A percentile compares a stretch with the other conserved stretches of the same genome.
These are phyloP conservation scores for Penicillium paxilli DNA, from an alignment of 495 filamentous ascomycete species.

Conservation along the genomic window DNA sequence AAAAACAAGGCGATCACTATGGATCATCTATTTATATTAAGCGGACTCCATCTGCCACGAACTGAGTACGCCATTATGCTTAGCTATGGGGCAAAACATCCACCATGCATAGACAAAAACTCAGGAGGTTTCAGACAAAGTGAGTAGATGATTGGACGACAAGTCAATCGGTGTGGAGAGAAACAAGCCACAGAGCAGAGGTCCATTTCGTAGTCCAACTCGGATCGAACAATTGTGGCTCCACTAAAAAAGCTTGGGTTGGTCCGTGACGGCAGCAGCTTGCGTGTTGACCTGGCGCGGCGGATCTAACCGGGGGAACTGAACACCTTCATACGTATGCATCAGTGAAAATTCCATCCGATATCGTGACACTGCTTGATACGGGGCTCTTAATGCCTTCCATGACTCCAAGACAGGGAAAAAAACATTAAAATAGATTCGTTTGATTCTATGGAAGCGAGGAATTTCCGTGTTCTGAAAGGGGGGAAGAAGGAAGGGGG, in stretches of 20 bases:
- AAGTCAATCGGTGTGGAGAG: slow-evolving; percentile 2
- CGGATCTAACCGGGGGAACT: slow-evolving; percentile 13
- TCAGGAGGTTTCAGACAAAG: neutral
- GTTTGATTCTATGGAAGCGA: no score
- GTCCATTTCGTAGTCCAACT: neutral
- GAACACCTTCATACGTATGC: no score
- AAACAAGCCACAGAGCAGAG: neutral
- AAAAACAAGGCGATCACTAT: neutral
- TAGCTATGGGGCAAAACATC: slow-evolving; percentile 8
- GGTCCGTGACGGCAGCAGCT: slow-evolving; percentile 26
- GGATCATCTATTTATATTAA: slow-evolving; percentile 14
- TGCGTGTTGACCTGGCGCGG: slow-evolving; percentile 21
- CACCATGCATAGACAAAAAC: slow-evolving; percentile 4
- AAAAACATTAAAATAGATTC: neutral
- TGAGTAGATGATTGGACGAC: slow-evolving; percentile 10
- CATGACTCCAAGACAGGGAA: neutral
- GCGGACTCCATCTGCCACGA: slow-evolving; percentile 5
- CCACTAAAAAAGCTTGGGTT: slow-evolving; percentile 21
- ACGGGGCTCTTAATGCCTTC: no score
- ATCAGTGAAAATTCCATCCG: neutral
- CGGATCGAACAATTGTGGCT: slow-evolving; percentile 4
- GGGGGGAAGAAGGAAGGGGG: no score
- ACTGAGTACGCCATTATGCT: slow-evolving; percentile 10
- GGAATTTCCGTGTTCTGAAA: neutral
- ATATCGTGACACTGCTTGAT: no score